These are phyloP conservation scores for Saprolegnia diclina DNA, from an alignment of 352 stramenopile species.

Conservation along the genomic window DNA sequence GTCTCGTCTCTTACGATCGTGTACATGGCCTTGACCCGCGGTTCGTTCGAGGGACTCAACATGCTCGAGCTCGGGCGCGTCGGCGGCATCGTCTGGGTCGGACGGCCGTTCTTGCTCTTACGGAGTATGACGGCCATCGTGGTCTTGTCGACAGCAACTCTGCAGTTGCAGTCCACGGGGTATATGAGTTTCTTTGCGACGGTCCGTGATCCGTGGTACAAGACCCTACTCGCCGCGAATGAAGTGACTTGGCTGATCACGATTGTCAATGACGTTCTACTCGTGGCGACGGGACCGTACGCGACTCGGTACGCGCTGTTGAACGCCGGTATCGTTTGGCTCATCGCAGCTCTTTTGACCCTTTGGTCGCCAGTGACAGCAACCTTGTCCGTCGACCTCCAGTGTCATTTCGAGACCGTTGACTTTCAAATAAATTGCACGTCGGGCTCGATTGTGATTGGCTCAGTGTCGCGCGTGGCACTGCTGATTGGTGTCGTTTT, in stretches of 20 bases:
- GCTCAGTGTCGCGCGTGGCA: too few relatives aligned
- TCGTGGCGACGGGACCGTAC: background rate
- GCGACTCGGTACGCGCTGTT: background rate
- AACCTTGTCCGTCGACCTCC: background rate
- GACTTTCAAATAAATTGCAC: too few relatives aligned
- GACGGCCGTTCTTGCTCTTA: background rate
- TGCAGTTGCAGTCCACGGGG: background rate
- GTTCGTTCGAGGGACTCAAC: background rate
- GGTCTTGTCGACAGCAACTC: background rate
- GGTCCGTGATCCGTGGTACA: background rate
- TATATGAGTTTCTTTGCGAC: background rate
- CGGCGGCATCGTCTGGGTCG: constrained; percentile 7
- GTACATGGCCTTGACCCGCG: constrained; percentile 7
- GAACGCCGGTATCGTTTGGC: background rate
- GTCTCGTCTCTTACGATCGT: constrained; percentile 4
- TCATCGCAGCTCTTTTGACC: background rate
- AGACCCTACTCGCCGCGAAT: background rate
- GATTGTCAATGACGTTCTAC: background rate
- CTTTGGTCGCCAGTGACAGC: background rate
- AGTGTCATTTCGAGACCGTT: background rate
- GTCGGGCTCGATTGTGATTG: too few relatives aligned
- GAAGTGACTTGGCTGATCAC: constrained; percentile 7
- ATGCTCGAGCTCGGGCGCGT: constrained; percentile 8
- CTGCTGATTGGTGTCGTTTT: background rate
- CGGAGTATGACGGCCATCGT: constrained; percentile 6